A percentile compares a stretch with the other conserved stretches of the same genome.
Conservation (phyloP, 2,329 filamentous ascomycete genomes). For the Fusarium praegraminearum region DNA sequence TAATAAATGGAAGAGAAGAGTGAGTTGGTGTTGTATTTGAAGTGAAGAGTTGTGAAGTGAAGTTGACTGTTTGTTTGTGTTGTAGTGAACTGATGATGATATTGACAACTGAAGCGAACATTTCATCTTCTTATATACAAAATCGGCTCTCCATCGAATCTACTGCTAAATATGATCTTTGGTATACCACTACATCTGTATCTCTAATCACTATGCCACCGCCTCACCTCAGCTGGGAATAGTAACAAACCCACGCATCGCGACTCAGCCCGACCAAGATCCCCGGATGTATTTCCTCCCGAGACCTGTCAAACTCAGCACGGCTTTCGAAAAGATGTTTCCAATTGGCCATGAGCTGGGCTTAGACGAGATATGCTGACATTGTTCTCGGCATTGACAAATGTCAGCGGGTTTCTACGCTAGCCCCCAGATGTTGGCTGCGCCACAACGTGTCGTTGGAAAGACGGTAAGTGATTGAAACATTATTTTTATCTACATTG, state of each 20-base stretch:
- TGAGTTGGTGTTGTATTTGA: background rate
- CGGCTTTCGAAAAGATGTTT: accelerated
- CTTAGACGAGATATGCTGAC: conserved; percentile 35
- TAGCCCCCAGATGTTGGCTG: conserved; percentile 34
- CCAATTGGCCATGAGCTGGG: conserved; percentile 17
- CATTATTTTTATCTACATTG: conserved; percentile 16
- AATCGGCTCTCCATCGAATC: background rate
- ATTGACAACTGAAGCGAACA: conserved; percentile 17
- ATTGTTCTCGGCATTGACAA: conserved; percentile 5
- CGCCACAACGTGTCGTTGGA: conserved; percentile 19
- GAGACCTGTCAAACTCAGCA: conserved; percentile 1
- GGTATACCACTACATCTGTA: background rate
- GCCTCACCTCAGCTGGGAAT: conserved; percentile 27
- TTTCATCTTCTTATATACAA: conserved; percentile 42
- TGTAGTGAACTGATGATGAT: conserved; percentile 31
- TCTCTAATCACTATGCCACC: background rate
- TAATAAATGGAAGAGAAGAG: background rate
- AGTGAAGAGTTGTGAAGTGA: background rate
- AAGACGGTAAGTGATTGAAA: background rate
- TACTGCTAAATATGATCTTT: background rate
- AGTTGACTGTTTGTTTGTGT: conserved; percentile 16
- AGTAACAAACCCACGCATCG: conserved; percentile 17
- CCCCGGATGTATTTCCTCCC: conserved; percentile 25
- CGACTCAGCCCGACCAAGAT: conserved; percentile 19
- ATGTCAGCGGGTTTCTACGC: conserved; percentile 29